These are phyloP conservation scores for Primulina tabacum DNA, from an alignment of 257 asterid genomes.

Conservation along the genomic window DNA sequence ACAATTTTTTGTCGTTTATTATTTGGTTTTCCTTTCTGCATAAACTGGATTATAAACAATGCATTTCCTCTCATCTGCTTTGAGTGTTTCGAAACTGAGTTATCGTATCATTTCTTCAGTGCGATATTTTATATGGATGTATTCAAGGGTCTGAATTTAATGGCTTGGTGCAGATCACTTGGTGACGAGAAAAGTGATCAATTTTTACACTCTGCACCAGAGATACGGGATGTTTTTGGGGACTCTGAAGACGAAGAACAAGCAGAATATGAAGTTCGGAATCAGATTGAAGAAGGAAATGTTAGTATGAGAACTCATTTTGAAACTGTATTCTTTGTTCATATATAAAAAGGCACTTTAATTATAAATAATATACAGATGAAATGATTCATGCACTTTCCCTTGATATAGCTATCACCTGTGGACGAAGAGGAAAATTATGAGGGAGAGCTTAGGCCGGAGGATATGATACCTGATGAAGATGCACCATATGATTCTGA, in stretches of 20 bases:
- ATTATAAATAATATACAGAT: conserved; percentile 1
- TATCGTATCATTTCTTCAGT: conserved; percentile 5
- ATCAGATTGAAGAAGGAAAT: conserved; percentile 56
- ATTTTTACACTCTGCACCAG: conserved; percentile 62
- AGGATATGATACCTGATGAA: conserved; percentile 88
- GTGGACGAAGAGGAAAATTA: conserved; percentile 63
- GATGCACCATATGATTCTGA: conserved; percentile 83
- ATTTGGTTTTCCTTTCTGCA: not conserved
- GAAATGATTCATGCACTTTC: conserved; percentile 19
- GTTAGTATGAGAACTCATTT: conserved; percentile 29
- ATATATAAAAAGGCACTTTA: not conserved
- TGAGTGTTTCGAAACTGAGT: not conserved
- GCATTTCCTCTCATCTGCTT: conserved; percentile 1
- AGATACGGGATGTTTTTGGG: conserved; percentile 88
- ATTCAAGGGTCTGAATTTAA: conserved; percentile 3
- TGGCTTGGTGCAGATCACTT: conserved; percentile 46
- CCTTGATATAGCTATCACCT: conserved; percentile 57
- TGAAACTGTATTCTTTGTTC: conserved; percentile 13
- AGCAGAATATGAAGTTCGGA: conserved; percentile 46
- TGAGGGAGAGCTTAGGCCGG: conserved; percentile 69
- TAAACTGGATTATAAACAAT: not conserved
- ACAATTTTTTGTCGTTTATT: not conserved
- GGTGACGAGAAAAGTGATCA: conserved; percentile 63
- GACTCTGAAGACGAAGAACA: conserved; percentile 85
- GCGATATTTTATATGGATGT: not conserved